Conservation (phyloP, 495 filamentous ascomycete species). For the Penicillium dipodomyicola region DNA sequence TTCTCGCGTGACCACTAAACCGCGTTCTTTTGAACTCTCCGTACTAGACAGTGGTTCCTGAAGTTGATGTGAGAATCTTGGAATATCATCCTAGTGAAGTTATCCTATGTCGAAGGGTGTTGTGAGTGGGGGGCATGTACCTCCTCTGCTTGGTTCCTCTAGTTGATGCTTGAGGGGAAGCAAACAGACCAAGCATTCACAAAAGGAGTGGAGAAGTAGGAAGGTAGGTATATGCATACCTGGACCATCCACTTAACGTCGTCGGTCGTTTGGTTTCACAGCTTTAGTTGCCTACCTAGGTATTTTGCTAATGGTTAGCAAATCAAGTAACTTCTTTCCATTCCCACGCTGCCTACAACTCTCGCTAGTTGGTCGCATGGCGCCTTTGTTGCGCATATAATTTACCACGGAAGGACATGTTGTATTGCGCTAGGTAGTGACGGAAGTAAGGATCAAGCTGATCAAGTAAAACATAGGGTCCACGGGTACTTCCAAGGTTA, state of each 20-base stretch:
- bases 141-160: conserved; percentile 66
- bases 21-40: conserved; percentile 66
- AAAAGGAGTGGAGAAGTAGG: not conserved
- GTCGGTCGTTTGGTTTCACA: conserved; percentile 72
- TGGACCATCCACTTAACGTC: conserved; percentile 85
- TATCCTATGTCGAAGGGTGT: conserved; percentile 71
- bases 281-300: conserved; percentile 59
- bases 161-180: conserved; percentile 18
- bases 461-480: not conserved
- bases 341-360: conserved; percentile 63
- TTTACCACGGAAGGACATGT: conserved; percentile 72
- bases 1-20: conserved; percentile 39
- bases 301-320: conserved; percentile 64
- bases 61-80: conserved; percentile 25
- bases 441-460: not conserved
- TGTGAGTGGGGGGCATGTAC: conserved; percentile 87
- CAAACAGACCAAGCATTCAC: not conserved
- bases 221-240: conserved; percentile 35
- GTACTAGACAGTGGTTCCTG: conserved; percentile 78
- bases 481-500: too few species aligned
- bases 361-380: conserved; percentile 73
- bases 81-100: conserved; percentile 2
- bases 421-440: too few species aligned
- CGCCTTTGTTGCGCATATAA: conserved; percentile 71
- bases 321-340: conserved; percentile 60